These are phyloP conservation scores for Astraeus odoratus DNA, from an alignment of 768 basidiomycete genomes.

Conservation along the genomic window DNA sequence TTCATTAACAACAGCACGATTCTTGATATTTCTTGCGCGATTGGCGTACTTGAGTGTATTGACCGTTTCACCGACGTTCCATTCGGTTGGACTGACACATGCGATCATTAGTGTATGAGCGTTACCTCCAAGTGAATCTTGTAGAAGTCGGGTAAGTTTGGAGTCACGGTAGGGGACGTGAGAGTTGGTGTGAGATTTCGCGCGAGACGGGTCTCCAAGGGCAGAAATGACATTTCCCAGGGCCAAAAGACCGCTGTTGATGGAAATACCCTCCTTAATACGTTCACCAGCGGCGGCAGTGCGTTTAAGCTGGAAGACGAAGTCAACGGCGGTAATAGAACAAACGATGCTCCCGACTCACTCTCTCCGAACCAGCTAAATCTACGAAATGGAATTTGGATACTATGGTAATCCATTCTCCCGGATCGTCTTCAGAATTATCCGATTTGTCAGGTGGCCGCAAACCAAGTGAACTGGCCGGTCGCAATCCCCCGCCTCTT, in stretches of 20 bases:
- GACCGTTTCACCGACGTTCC: conserved; percentile 89
- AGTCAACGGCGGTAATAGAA: conserved; percentile 10
- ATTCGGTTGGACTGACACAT: conserved; percentile 93
- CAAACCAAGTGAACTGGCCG: conserved; percentile 72
- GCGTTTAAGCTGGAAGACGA: conserved; percentile 68
- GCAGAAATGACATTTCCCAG: conserved; percentile 98
- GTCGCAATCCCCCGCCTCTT: conserved; percentile 59
- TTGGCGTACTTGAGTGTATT: conserved; percentile 97
- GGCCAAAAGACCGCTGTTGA: conserved; percentile 93
- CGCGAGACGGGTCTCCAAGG: conserved; percentile 86
- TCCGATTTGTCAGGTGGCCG: conserved; percentile 44
- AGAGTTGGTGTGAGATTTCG: conserved; percentile 74
- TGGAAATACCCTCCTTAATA: conserved; percentile 98
- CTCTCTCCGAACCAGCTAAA: conserved; percentile 92
- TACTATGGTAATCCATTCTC: conserved; percentile 85
- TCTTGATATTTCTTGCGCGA: conserved; percentile 96
- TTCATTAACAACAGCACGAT: conserved; percentile 85
- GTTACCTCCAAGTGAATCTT: conserved; percentile 95
- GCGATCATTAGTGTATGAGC: conserved; percentile 99
- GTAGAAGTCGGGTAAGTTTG: conserved; percentile 74
- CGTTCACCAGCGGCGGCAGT: conserved; percentile 95
- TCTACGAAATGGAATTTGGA: conserved; percentile 99
- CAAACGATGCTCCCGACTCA: conserved; percentile 33
- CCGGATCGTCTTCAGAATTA: conserved; percentile 51
- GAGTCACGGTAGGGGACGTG: conserved; percentile 98